These are phyloP conservation scores for Fraxinus sp. DNA, from an alignment of 305 asterid genomes.

Conservation along the genomic window DNA sequence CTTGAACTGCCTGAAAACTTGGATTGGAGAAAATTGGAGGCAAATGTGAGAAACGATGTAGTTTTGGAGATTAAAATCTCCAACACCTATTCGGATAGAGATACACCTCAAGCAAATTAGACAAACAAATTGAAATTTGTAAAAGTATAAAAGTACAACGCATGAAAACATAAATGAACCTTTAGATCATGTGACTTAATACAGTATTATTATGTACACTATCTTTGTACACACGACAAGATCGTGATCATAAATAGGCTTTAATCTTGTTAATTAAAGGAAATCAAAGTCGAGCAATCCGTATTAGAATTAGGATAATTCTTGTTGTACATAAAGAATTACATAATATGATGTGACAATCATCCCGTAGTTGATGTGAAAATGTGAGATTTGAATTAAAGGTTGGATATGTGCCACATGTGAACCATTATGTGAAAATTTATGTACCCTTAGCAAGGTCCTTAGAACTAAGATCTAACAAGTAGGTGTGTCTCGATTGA, in stretches of 20 bases:
- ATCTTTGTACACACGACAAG: neutral
- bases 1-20: constrained; percentile 58
- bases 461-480: neutral
- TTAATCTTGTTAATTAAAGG: neutral
- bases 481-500: neutral
- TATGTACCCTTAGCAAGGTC: too few relatives aligned
- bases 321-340: too few relatives aligned
- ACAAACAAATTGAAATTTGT: neutral
- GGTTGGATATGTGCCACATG: too few relatives aligned
- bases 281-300: neutral
- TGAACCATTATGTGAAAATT: too few relatives aligned
- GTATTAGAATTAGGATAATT: neutral
- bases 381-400: too few relatives aligned
- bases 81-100: constrained; percentile 24
- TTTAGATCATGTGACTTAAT: neutral
- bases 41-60: constrained; percentile 39
- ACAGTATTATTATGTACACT: neutral
- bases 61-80: constrained; percentile 57
- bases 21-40: constrained; percentile 63
- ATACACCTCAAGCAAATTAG: neutral
- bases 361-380: too few relatives aligned
- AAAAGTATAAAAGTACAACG: neutral
- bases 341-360: too few relatives aligned
- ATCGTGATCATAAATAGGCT: too few relatives aligned
- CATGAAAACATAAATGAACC: neutral